Conservation (phyloP, 106 monocot genomes). For the Narthecium ossifragum region DNA sequence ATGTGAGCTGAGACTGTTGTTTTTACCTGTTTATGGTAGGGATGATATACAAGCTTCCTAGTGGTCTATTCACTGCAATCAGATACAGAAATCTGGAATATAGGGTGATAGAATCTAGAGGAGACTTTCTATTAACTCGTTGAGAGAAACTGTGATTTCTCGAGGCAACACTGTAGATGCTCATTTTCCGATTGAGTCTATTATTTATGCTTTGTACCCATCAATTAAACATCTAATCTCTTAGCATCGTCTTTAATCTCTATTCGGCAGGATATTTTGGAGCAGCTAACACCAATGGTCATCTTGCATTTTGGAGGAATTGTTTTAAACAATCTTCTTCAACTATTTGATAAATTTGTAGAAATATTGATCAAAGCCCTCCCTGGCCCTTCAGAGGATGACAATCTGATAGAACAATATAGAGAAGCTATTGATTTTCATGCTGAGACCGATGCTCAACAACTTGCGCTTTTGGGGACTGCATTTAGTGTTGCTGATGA, state of each 20-base stretch:
- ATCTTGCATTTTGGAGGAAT: constrained; percentile 74
- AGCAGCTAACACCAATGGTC: constrained; percentile 67
- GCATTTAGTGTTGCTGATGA: constrained; percentile 87
- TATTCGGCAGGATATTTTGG: constrained; percentile 71
- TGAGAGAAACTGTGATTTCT: too few species aligned
- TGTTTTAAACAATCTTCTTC: constrained; percentile 59
- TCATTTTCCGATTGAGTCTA: too few species aligned
- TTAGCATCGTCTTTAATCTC: neutral
- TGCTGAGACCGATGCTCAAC: constrained; percentile 88
- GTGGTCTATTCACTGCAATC: too few species aligned
- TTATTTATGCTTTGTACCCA: too few species aligned
- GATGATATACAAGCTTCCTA: too few species aligned
- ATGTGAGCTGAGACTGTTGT: too few species aligned
- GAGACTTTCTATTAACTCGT: too few species aligned
- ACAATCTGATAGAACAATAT: constrained; percentile 37
- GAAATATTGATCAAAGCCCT: constrained; percentile 66
- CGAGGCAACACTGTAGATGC: too few species aligned
- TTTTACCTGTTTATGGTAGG: too few species aligned
- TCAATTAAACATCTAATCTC: too few species aligned
- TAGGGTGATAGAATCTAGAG: too few species aligned
- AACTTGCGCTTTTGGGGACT: constrained; percentile 73
- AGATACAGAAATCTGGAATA: too few species aligned
- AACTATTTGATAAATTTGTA: constrained; percentile 83
- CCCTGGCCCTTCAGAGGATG: constrained; percentile 78
- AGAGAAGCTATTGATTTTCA: constrained; percentile 48